Evolutionary conservation across 2,329 filamentous ascomycete genomes (phyloP).

Genomic region (Lachnellula subtilissima): DNA sequence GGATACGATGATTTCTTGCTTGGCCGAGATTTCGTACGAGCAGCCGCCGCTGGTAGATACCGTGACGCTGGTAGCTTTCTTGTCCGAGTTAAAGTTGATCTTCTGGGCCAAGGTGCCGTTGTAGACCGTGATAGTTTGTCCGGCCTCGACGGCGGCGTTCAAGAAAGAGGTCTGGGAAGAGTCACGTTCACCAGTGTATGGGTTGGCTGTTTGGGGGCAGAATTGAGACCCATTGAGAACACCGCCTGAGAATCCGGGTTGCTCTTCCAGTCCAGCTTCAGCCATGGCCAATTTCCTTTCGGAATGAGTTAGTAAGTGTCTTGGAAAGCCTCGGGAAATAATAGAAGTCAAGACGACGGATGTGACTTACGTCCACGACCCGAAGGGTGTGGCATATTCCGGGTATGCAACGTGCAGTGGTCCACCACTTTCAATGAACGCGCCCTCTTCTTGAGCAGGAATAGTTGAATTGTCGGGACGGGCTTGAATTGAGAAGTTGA

Average conservation of each 20-base stretch:
- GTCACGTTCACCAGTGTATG: not conserved
- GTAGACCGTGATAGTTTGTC: not conserved
- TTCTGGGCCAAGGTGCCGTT: not conserved
- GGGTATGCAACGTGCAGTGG: not conserved
- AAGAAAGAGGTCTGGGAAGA: not conserved
- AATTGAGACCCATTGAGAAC: not conserved
- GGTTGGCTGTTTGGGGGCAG: not conserved
- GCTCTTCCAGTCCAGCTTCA: not conserved
- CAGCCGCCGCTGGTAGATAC: not conserved
- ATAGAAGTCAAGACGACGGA: no score
- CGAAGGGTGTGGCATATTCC: not conserved
- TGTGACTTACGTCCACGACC: not conserved
- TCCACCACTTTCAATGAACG: not conserved
- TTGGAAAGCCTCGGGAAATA: no score
- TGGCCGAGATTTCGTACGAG: not conserved
- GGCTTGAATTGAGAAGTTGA: not conserved
- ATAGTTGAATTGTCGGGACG: not conserved
- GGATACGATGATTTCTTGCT: not conserved
- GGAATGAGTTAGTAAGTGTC: no score
- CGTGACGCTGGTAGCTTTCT: not conserved
- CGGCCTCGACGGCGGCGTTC: not conserved
- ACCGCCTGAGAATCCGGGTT: not conserved
- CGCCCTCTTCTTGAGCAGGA: not conserved
- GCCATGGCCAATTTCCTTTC: not conserved
- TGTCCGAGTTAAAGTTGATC: not conserved